Conservation (phyloP, 2,329 filamentous ascomycete genomes). For the Colletotrichum australisinense region DNA sequence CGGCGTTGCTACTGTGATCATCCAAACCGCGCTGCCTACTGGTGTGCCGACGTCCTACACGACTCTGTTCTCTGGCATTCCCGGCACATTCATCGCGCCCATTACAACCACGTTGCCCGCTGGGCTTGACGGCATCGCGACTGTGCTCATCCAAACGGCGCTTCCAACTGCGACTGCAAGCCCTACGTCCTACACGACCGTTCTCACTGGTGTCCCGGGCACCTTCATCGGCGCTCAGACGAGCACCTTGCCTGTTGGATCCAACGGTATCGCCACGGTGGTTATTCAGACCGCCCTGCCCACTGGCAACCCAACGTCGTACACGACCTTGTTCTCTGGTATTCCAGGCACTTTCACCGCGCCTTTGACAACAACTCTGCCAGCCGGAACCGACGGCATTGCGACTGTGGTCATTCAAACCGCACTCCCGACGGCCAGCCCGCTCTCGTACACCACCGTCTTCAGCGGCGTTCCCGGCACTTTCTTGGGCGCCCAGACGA, state of each 20-base stretch:
- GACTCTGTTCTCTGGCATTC: not conserved
- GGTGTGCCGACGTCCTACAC: not conserved
- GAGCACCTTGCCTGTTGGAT: not conserved
- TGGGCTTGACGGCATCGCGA: constrained; percentile 10
- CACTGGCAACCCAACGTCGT: not conserved
- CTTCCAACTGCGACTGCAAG: not conserved
- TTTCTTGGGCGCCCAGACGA: not conserved
- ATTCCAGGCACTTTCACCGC: constrained; percentile 11
- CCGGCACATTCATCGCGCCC: constrained; percentile 3
- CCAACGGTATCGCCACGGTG: constrained; percentile 1
- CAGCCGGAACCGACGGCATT: not conserved
- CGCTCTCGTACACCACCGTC: not conserved
- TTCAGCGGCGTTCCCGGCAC: constrained; percentile 13
- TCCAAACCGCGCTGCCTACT: not conserved
- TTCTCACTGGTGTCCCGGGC: constrained; percentile 1
- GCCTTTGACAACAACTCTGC: not conserved
- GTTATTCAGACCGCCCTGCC: constrained; percentile 19
- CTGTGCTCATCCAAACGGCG: constrained; percentile 18
- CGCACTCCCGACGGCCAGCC: not conserved
- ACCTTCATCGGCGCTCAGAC: constrained; percentile 4
- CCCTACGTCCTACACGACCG: not conserved
- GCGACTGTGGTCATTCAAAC: constrained; percentile 12
- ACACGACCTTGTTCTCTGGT: constrained; percentile 2
- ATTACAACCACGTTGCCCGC: constrained; percentile 3
- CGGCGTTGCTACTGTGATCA: not conserved